These are phyloP conservation scores for Limtongia smithiae DNA, from an alignment of 805 yeast genomes.

Conservation along the genomic window DNA sequence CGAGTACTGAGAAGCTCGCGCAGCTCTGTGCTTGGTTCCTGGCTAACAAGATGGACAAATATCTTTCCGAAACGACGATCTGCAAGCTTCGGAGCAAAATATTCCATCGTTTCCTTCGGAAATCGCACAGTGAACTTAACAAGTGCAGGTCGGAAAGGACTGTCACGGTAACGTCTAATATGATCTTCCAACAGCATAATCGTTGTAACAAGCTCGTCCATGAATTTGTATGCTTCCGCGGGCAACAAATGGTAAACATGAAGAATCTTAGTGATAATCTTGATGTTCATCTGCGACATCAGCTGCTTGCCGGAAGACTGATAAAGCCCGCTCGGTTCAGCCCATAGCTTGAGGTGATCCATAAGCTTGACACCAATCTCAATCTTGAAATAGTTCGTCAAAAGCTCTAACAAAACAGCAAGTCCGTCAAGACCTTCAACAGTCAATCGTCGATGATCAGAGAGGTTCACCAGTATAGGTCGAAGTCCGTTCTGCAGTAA, in stretches of 20 bases:
- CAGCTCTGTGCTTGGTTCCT: constrained; percentile 54
- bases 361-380: constrained; percentile 91
- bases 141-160: constrained; percentile 90
- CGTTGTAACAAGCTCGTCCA: constrained; percentile 79
- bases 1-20: constrained; percentile 55
- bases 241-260: constrained; percentile 91
- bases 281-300: constrained; percentile 73
- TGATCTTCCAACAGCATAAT: constrained; percentile 75
- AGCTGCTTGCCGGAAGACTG: constrained; percentile 76
- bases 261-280: constrained; percentile 82
- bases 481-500: constrained; percentile 89
- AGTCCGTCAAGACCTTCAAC: constrained; percentile 88
- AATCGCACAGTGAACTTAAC: constrained; percentile 83
- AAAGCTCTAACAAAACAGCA: constrained; percentile 76
- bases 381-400: constrained; percentile 90
- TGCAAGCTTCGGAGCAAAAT: constrained; percentile 64
- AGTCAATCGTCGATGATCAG: constrained; percentile 87
- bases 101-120: constrained; percentile 66
- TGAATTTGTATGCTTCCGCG: constrained; percentile 83
- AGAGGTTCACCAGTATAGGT: constrained; percentile 91
- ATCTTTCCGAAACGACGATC: constrained; percentile 62
- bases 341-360: constrained; percentile 95
- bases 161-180: constrained; percentile 74
- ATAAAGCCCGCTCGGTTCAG: constrained; percentile 73
- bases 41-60: constrained; percentile 61